Base-by-base conservation (phyloP, 2,329 filamentous ascomycete species). In the Calonectria henricotiae region DNA sequence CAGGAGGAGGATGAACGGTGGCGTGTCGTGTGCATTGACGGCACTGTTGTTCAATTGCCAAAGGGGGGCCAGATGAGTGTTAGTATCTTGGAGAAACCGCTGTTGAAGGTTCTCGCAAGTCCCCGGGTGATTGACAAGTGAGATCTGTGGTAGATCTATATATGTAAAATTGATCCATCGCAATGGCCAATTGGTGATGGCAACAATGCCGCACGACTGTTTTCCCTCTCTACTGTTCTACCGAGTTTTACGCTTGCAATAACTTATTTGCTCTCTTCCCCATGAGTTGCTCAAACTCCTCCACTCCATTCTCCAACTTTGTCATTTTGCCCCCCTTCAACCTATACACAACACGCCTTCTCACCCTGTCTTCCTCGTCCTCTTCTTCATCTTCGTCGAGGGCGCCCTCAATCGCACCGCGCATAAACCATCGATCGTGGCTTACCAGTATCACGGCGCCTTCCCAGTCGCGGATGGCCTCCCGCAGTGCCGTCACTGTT, bases 21-120 rank as follows among this genome's bases (percentile, higher is more conserved):
- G 95, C 87, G 96, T 71, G 90, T 95, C 78, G 89, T 97, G 15
- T 98, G 96, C 80, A 86, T 98, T n/a, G 96, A 98, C 81, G 96
- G 96, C 3, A 94, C 92, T 64, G 97, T 97, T 76, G 89, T 98
- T 3, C 88, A 89, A 69, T 84, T 98, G 0, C 92, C 93, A 23
- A 80, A 86, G 62, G 90, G 88, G 2, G 95, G 95, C 0, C 92
- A 89, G 86, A 89, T 97, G 81, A 88, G 90, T 69, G 87, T 98
- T 0, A 82, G 80, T 71, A 88, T 83, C 77, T 85, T 88, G 27
- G 78, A 80, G 9, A 74, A 77, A 47, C 79, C 80, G n/a, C 78
- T 82, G 30, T 80, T 89, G 60, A 80, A 79, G 51, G 79, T 90
- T 8, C 71, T 90, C 51, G 85, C 87, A 8, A 80, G 83, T 71